Conservation (phyloP, 352 stramenopile genomes). For the Globisporangium iwayamae region DNA sequence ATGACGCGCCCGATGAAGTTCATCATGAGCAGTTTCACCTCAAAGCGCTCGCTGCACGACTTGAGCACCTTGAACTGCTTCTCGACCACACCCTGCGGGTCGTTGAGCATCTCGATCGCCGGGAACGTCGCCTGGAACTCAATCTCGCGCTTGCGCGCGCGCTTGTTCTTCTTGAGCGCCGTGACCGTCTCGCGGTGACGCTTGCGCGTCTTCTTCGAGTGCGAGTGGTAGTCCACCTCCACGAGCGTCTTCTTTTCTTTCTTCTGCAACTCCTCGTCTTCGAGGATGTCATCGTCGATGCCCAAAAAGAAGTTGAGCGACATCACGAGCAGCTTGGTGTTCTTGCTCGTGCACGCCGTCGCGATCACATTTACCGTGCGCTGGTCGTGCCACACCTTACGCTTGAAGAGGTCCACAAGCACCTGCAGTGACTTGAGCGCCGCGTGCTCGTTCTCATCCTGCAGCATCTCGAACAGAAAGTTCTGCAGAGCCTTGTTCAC, state of each 20-base stretch:
- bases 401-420: slow-evolving; percentile 95
- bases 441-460: slow-evolving; percentile 83
- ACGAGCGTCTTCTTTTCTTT: slow-evolving; percentile 80
- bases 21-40: slow-evolving; percentile 97
- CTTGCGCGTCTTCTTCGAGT: slow-evolving; percentile 97
- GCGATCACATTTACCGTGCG: slow-evolving; percentile 97
- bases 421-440: slow-evolving; percentile 91
- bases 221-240: slow-evolving; percentile 91
- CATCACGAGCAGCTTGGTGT: slow-evolving; percentile 86
- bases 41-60: slow-evolving; percentile 87
- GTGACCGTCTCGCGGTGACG: slow-evolving; percentile 80
- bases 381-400: slow-evolving; percentile 96
- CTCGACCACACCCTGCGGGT: slow-evolving; percentile 95
- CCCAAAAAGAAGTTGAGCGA: slow-evolving; percentile 98
- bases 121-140: slow-evolving; percentile 89
- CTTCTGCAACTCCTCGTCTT: slow-evolving; percentile 93
- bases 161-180: slow-evolving; percentile 90
- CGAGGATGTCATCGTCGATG: slow-evolving; percentile 96
- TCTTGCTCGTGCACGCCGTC: slow-evolving; percentile 85
- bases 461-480: slow-evolving; percentile 94
- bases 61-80: slow-evolving; percentile 91
- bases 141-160: slow-evolving; percentile 71
- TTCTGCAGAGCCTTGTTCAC: slow-evolving; percentile 95
- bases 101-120: slow-evolving; percentile 97
- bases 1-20: slow-evolving; percentile 97